Base-by-base conservation (phyloP, 306 rosid species). In the Acmispon strigosus region DNA sequence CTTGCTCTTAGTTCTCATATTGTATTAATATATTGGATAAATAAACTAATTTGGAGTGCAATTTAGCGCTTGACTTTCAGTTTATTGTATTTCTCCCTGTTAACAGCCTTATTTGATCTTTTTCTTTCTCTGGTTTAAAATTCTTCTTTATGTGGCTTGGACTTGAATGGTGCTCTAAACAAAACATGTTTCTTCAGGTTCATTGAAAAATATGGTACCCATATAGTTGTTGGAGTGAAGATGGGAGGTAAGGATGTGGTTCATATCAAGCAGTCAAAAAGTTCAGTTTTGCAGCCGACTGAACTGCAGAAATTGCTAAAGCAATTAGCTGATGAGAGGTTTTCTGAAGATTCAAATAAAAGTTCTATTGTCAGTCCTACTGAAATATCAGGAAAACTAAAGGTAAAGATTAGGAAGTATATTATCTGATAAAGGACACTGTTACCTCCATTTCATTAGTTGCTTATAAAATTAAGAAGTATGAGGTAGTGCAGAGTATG, bases 221-320 rank as follows among this genome's bases (percentile, higher is more conserved):
- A 90, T 74, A 51, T 90, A 49, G 79, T 94, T 82, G 95, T 89
- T 68, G 98, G 98, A 42, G 95, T 87, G 78, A 86, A 86, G 86
- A 90, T 94, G 98, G 98, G 98, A 64, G 98, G 98, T 12, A 90
- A 90, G 70, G 97, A 94, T 75, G 90, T 86, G 14, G 62, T 90
- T 77, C 91, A 84, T 77, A 63, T 89, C 67, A 94, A 84, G 86
- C 97, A 94, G 80, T 76, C 79, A 24, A 86, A 74, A 49, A 82
- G 66, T 16, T 94, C 98, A 61, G 83, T 76, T 53, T 64, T 84
- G 73, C 81, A 69, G 34, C 83, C 85, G 0, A 39, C 77, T 19
- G 97, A 94, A 43, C 79, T 94, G 72, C 97, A 88, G 86, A 87
- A 83, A 59, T 36, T 79, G 78, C 81, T 94, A 15, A 90, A 90